phyloP scores from a whole-genome alignment of 192 early-diverging fungal species.

The Umbelopsis vinacea region DNA sequence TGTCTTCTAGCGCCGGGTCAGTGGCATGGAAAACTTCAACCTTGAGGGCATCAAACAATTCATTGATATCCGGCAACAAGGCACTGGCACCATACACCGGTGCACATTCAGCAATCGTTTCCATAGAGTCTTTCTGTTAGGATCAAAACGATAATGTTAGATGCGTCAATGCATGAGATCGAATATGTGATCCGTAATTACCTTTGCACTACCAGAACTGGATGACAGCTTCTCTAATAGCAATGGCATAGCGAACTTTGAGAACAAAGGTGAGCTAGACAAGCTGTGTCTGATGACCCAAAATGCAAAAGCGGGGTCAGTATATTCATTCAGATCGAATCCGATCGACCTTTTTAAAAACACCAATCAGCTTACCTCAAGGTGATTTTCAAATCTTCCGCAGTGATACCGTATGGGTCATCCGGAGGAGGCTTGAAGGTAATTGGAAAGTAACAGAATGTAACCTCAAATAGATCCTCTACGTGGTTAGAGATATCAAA shows the following conservation, averaged over 20 bases:
- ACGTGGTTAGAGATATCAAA: conserved; percentile 82
- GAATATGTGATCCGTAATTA: conserved; percentile 25
- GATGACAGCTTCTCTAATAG: conserved; percentile 92
- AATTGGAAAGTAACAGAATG: conserved; percentile 99
- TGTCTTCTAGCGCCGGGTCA: conserved; percentile 67
- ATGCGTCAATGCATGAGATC: background rate
- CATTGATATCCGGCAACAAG: conserved; percentile 68
- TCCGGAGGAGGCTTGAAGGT: conserved; percentile 96
- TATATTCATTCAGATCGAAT: background rate
- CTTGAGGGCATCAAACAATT: conserved; percentile 75
- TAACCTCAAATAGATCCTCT: conserved; percentile 94
- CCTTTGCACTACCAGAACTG: conserved; percentile 85
- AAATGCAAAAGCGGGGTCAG: background rate
- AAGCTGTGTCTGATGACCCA: conserved; percentile 63
- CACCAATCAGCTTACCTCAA: conserved; percentile 58
- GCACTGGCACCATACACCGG: conserved; percentile 75
- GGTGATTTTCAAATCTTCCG: conserved; percentile 85
- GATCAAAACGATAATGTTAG: background rate
- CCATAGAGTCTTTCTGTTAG: conserved; percentile 84
- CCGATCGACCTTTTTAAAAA: background rate
- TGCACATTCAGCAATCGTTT: conserved; percentile 80
- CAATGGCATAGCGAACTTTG: conserved; percentile 81
- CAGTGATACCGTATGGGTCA: conserved; percentile 93
- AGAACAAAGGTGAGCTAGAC: conserved; percentile 77
- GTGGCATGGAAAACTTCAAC: conserved; percentile 81